A percentile compares a stretch with the other conserved stretches of the same genome.
phyloP scores from a whole-genome alignment of 1,284 basidiomycete genomes.

The Malassezia vespertilionis region DNA sequence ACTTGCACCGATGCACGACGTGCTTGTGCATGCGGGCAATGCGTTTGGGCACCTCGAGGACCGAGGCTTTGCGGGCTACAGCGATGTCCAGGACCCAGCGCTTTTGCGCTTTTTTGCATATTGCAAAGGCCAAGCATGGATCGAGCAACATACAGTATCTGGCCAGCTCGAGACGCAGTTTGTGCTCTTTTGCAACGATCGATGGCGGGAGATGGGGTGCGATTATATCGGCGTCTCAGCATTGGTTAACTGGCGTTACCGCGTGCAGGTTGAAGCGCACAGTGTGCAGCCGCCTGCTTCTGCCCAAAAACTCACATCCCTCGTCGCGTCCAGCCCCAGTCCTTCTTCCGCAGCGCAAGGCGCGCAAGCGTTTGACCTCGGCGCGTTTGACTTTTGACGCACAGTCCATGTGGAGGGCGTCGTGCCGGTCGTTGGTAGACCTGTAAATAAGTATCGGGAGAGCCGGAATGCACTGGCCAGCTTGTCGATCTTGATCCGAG shows the following conservation, averaged over 20 bases:
- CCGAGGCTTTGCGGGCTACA: background rate
- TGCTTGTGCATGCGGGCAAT: background rate
- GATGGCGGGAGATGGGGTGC: constrained; percentile 82
- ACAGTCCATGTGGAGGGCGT: background rate
- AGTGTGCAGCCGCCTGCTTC: background rate
- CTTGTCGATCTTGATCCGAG: background rate
- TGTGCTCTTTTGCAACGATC: constrained; percentile 81
- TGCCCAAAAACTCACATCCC: constrained; percentile 9
- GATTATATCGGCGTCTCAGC: constrained; percentile 75
- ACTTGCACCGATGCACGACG: background rate
- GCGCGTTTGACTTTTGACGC: constrained; percentile 16
- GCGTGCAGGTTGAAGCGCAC: background rate
- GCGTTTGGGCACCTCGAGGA: background rate
- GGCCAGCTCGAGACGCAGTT: constrained; percentile 82
- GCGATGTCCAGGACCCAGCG: constrained; percentile 57
- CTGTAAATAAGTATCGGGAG: background rate
- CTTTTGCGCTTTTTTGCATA: constrained; percentile 75
- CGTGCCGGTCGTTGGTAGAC: background rate
- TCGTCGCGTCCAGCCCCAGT: constrained; percentile 3
- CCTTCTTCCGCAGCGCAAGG: constrained; percentile 14
- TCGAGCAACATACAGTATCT: constrained; percentile 56
- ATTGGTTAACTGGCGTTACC: constrained; percentile 78
- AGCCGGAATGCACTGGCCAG: background rate
- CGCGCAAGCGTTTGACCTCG: constrained; percentile 16
- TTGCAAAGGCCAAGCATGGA: constrained; percentile 63